phyloP scores from a whole-genome alignment of 1,284 basidiomycete genomes.

The Ustilago shanxiensis region DNA sequence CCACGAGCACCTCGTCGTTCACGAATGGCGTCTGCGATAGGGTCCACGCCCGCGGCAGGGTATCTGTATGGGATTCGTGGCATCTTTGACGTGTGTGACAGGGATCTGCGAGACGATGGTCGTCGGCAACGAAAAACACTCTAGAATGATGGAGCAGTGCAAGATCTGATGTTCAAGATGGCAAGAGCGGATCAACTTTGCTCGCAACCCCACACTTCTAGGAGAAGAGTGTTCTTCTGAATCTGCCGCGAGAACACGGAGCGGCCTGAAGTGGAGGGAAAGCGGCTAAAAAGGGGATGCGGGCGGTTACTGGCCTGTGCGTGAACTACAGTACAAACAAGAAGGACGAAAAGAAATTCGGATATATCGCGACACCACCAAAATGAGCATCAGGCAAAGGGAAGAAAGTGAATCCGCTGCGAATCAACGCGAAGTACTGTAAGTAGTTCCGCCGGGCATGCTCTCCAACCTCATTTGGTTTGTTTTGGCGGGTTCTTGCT shows the following conservation, averaged over 20 bases:
- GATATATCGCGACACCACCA: neutral
- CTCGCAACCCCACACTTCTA: constrained; percentile 13
- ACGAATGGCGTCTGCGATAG: constrained; percentile 71
- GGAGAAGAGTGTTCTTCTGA: neutral
- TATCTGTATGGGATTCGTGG: constrained; percentile 69
- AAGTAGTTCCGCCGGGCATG: neutral
- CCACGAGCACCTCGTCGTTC: constrained; percentile 70
- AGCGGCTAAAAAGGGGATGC: neutral
- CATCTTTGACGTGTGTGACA: constrained; percentile 29
- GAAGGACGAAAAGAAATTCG: constrained; percentile 1
- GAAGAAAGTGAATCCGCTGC: constrained; percentile 24
- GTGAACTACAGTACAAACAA: neutral
- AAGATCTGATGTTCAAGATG: neutral
- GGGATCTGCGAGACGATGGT: neutral
- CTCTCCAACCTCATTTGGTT: neutral
- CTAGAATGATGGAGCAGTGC: neutral
- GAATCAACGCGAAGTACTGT: neutral
- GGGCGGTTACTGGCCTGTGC: neutral
- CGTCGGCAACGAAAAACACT: neutral
- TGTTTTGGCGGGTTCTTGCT: no score
- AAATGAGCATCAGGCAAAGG: constrained; percentile 3
- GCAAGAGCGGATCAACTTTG: neutral
- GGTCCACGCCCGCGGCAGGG: constrained; percentile 68
- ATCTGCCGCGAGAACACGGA: neutral
- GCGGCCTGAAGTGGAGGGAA: constrained; percentile 34